phyloP scores from a whole-genome alignment of 2,329 filamentous ascomycete genomes.

The Lizonia empirigonia region DNA sequence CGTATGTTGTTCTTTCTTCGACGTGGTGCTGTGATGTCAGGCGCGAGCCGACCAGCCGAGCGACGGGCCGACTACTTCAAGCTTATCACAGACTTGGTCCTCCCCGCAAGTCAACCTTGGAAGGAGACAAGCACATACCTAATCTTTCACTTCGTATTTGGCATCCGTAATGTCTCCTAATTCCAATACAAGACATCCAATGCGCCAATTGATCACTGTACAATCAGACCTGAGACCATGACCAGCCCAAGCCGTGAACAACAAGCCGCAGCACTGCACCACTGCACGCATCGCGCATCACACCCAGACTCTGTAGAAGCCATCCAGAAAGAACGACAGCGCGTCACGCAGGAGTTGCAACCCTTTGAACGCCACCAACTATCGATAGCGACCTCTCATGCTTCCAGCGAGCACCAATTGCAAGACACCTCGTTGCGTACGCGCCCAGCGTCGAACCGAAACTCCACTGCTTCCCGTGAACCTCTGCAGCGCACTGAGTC shows the following conservation, averaged over 20 bases:
- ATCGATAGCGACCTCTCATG: neutral
- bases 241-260: constrained; percentile 13
- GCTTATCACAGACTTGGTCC: constrained; percentile 1
- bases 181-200: neutral
- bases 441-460: constrained; percentile 9
- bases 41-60: constrained; percentile 3
- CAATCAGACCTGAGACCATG: neutral
- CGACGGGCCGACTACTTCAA: constrained; percentile 12
- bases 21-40: constrained; percentile 1
- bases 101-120: neutral
- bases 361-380: constrained; percentile 2
- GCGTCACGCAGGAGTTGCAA: constrained; percentile 24
- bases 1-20: neutral
- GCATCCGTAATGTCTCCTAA: neutral
- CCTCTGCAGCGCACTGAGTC: constrained; percentile 5
- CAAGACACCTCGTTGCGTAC: constrained; percentile 6
- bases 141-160: neutral
- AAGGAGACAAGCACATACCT: neutral
- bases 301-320: constrained; percentile 30
- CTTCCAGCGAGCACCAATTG: neutral
- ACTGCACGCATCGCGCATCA: constrained; percentile 7
- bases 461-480: constrained; percentile 8
- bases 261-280: constrained; percentile 20
- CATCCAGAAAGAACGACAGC: constrained; percentile 24
- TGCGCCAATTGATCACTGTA: neutral